These are phyloP conservation scores for Aspergillus neoniger DNA, from an alignment of 2,329 filamentous ascomycete genomes.

Conservation along the genomic window DNA sequence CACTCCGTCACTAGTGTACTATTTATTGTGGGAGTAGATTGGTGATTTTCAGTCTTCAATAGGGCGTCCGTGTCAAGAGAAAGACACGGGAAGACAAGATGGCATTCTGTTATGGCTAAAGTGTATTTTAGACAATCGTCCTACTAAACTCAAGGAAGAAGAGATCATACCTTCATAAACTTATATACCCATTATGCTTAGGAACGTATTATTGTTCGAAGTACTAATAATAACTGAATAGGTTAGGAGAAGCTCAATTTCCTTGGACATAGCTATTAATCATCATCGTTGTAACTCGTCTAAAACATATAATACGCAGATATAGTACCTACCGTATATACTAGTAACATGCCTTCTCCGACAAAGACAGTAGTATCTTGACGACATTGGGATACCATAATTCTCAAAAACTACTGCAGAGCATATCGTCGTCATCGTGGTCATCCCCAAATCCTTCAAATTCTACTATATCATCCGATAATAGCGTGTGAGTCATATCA, in stretches of 20 bases:
- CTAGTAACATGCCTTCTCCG: background rate
- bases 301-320: too few species aligned
- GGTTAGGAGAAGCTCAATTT: too few species aligned
- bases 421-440: constrained; percentile 7
- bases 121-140: background rate
- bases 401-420: constrained; percentile 8
- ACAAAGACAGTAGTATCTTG: background rate
- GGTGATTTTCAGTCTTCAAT: background rate
- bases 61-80: background rate
- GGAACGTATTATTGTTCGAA: too few species aligned
- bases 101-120: background rate
- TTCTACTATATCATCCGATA: background rate
- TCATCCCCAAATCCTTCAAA: background rate
- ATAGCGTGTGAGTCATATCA: background rate
- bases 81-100: background rate
- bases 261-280: too few species aligned
- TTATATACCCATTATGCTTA: too few species aligned
- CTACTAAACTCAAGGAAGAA: too few species aligned
- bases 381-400: background rate
- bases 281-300: too few species aligned
- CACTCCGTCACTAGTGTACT: background rate
- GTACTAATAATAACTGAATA: too few species aligned
- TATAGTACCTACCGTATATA: background rate
- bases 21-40: background rate
- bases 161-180: too few species aligned